These are phyloP conservation scores for Calonectria henricotiae DNA, from an alignment of 2,329 filamentous ascomycete species.

Conservation along the genomic window DNA sequence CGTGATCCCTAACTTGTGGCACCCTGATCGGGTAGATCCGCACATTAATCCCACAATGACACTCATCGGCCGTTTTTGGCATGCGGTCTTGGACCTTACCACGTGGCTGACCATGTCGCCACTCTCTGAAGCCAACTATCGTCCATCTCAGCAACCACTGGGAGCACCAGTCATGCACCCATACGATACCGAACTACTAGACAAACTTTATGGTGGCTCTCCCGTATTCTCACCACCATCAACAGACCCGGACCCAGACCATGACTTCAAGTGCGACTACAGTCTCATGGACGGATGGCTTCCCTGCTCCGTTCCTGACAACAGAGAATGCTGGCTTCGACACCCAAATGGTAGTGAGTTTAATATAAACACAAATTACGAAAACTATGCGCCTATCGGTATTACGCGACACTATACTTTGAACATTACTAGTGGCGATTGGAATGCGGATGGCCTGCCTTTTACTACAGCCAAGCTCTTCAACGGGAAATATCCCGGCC, in stretches of 20 bases:
- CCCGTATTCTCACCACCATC: constrained; percentile 42
- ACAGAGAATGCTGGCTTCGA: constrained; percentile 52
- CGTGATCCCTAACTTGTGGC: too few species aligned
- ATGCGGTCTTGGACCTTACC: constrained; percentile 41
- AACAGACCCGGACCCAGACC: constrained; percentile 6
- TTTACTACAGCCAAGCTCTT: constrained; percentile 50
- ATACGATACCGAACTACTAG: neutral
- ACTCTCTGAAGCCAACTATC: constrained; percentile 7
- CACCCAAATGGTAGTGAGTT: constrained; percentile 45
- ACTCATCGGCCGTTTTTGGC: constrained; percentile 44
- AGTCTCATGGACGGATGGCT: constrained; percentile 48
- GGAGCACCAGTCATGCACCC: constrained; percentile 27
- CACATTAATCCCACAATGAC: constrained; percentile 35
- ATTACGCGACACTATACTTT: constrained; percentile 47
- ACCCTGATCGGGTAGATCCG: neutral
- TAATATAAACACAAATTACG: constrained; percentile 53
- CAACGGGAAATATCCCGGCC: constrained; percentile 50
- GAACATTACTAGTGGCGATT: constrained; percentile 39
- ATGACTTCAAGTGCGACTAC: constrained; percentile 51
- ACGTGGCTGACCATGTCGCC: constrained; percentile 47
- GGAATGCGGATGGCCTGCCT: constrained; percentile 48
- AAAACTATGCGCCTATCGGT: constrained; percentile 43
- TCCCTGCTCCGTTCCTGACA: constrained; percentile 47
- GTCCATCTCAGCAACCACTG: constrained; percentile 37
- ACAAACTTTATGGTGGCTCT: neutral